Evolutionary conservation across 805 yeast species (phyloP).

Genomic region (Blastobotrys americana): DNA sequence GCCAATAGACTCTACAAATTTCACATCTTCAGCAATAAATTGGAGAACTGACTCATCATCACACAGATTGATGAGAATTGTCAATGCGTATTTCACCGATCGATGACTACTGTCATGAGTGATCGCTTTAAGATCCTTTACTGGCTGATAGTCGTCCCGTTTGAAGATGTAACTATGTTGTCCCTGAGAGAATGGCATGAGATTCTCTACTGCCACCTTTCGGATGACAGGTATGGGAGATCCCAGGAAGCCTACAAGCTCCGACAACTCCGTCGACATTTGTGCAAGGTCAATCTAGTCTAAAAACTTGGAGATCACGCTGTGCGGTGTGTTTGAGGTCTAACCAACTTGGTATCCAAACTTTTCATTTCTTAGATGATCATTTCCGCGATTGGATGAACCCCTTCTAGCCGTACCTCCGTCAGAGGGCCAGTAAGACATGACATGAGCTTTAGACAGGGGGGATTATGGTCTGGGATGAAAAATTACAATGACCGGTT

Average conservation of each 20-base stretch:
- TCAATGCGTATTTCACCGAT: slow-evolving; percentile 42
- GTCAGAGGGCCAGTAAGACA: too few relatives aligned
- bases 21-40: slow-evolving; percentile 56
- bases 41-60: slow-evolving; percentile 60
- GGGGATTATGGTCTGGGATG: too few relatives aligned
- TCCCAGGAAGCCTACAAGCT: slow-evolving; percentile 72
- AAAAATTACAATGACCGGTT: too few relatives aligned
- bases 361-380: too few relatives aligned
- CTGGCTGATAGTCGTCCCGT: slow-evolving; percentile 61
- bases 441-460: too few relatives aligned
- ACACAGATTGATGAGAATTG: slow-evolving; percentile 77
- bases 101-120: slow-evolving; percentile 39
- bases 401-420: too few relatives aligned
- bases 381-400: background rate
- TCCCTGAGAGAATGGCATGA: slow-evolving; percentile 76
- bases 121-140: slow-evolving; percentile 61
- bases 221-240: slow-evolving; percentile 72
- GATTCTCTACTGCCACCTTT: slow-evolving; percentile 75
- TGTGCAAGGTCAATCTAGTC: too few relatives aligned
- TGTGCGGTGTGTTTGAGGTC: too few relatives aligned
- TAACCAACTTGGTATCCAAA: too few relatives aligned
- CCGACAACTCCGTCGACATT: slow-evolving; percentile 4
- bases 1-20: slow-evolving; percentile 35
- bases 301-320: too few relatives aligned
- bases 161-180: slow-evolving; percentile 58